Percentiles rank a stretch among this genome's conserved stretches.
Conservation (phyloP, 805 yeast genomes). For the Hyphopichia homilentoma region DNA sequence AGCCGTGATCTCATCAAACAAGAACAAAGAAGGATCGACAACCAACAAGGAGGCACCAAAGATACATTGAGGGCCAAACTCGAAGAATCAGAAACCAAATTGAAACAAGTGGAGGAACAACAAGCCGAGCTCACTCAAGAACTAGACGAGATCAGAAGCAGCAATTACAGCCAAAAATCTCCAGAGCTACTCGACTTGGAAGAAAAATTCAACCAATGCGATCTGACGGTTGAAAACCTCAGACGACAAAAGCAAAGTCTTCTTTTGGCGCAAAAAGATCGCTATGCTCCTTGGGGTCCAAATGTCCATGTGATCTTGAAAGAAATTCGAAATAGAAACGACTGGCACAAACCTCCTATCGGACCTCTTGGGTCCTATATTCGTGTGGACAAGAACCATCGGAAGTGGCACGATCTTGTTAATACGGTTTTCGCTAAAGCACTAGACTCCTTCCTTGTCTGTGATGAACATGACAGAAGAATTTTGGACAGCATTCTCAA, state of each 20-base stretch:
- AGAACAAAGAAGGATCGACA: slow-evolving; percentile 39
- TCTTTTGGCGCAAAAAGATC: slow-evolving; percentile 21
- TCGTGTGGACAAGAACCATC: slow-evolving; percentile 50
- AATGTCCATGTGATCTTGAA: slow-evolving; percentile 39
- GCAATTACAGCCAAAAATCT: slow-evolving; percentile 8
- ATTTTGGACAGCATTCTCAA: slow-evolving; percentile 31
- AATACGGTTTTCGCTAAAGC: slow-evolving; percentile 51
- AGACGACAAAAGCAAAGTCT: slow-evolving; percentile 9
- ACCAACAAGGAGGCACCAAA: slow-evolving; percentile 41
- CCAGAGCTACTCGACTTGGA: slow-evolving; percentile 25
- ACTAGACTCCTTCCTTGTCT: slow-evolving; percentile 64
- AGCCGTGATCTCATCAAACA: slow-evolving; percentile 17
- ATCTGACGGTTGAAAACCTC: slow-evolving; percentile 6
- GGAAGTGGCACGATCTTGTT: slow-evolving; percentile 56
- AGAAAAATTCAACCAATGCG: slow-evolving; percentile 12
- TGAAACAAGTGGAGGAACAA: slow-evolving; percentile 19
- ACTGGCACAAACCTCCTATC: slow-evolving; percentile 49
- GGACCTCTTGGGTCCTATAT: slow-evolving; percentile 79
- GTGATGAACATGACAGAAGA: slow-evolving; percentile 55
- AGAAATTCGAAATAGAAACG: slow-evolving; percentile 24
- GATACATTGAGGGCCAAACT: slow-evolving; percentile 23
- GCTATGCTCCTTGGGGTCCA: slow-evolving; percentile 50
- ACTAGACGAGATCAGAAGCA: slow-evolving; percentile 9
- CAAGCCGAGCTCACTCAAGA: slow-evolving; percentile 8
- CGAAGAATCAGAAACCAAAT: slow-evolving; percentile 11